A percentile compares a stretch with the other conserved stretches of the same genome.
phyloP scores from a whole-genome alignment of 2,329 filamentous ascomycete species.

The Shiraia sp. region DNA sequence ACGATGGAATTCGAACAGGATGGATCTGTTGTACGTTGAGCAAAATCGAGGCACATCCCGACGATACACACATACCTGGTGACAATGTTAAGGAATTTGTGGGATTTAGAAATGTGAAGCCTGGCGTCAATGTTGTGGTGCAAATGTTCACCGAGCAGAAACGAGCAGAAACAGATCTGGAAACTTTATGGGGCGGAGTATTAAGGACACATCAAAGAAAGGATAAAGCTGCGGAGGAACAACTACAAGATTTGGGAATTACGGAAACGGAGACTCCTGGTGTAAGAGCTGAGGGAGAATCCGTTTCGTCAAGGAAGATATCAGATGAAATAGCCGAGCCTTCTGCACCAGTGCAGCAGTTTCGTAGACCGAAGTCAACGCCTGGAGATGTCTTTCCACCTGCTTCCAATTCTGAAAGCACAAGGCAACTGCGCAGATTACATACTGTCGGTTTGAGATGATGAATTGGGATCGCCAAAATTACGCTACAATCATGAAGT shows the following conservation, averaged over 20 bases:
- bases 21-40: conserved; percentile 96
- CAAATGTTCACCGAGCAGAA: conserved; percentile 75
- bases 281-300: background rate
- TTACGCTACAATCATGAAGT: too few relatives aligned
- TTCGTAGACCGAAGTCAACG: conserved; percentile 21
- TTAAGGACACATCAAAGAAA: conserved; percentile 49
- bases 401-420: conserved; percentile 8
- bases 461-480: too few relatives aligned
- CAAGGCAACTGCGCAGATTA: conserved; percentile 28
- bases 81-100: conserved; percentile 61
- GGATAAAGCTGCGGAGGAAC: conserved; percentile 38
- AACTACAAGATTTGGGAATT: conserved; percentile 26
- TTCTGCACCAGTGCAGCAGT: conserved; percentile 16
- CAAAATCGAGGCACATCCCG: conserved; percentile 62
- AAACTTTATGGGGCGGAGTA: conserved; percentile 63
- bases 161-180: conserved; percentile 67
- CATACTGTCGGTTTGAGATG: conserved; percentile 30
- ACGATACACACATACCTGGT: conserved; percentile 36
- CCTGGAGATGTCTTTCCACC: conserved; percentile 34
- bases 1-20: conserved; percentile 87
- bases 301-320: background rate
- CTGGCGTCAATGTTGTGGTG: conserved; percentile 66
- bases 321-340: background rate
- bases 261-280: conserved; percentile 12
- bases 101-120: conserved; percentile 70